Evolutionary conservation across 345 rosid species (phyloP).

Genomic region (Erucastrum elatum): DNA sequence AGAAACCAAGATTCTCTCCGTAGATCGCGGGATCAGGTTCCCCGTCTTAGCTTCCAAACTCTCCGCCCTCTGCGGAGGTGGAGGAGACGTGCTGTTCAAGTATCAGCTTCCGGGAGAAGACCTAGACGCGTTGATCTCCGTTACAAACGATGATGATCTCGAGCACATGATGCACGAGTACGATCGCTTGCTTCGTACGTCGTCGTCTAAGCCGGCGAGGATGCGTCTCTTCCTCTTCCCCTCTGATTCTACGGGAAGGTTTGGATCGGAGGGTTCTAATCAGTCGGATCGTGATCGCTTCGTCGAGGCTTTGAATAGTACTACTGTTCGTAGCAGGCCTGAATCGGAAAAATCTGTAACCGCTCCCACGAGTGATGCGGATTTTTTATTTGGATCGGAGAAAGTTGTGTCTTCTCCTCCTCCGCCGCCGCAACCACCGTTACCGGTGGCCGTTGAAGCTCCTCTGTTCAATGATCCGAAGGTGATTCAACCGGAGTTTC

Average conservation of each 20-base stretch:
- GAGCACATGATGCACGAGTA: conserved; percentile 95
- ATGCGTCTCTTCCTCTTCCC: conserved; percentile 84
- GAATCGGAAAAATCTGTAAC: conserved; percentile 38
- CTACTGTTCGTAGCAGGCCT: conserved; percentile 47
- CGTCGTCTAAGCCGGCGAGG: conserved; percentile 76
- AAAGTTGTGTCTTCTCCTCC: conserved; percentile 43
- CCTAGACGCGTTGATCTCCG: conserved; percentile 92
- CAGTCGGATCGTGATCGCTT: conserved; percentile 75
- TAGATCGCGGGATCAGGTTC: conserved; percentile 67
- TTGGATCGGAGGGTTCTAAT: conserved; percentile 56
- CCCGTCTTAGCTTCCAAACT: conserved; percentile 61
- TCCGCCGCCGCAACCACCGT: conserved; percentile 26
- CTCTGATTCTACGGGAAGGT: conserved; percentile 30
- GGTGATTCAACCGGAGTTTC: conserved; percentile 37
- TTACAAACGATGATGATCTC: conserved; percentile 88
- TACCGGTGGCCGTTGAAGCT: conserved; percentile 27
- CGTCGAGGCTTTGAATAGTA: conserved; percentile 51
- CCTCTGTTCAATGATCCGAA: conserved; percentile 35
- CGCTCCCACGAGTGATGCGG: conserved; percentile 47
- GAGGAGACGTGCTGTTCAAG: conserved; percentile 60
- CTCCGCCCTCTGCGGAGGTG: conserved; percentile 47
- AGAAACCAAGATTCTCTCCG: conserved; percentile 86
- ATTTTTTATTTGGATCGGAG: conserved; percentile 80
- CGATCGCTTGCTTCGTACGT: conserved; percentile 69
- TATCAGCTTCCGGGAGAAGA: conserved; percentile 97